Base-by-base conservation (phyloP, 768 basidiomycete species). In the Tylopilus sp. region DNA sequence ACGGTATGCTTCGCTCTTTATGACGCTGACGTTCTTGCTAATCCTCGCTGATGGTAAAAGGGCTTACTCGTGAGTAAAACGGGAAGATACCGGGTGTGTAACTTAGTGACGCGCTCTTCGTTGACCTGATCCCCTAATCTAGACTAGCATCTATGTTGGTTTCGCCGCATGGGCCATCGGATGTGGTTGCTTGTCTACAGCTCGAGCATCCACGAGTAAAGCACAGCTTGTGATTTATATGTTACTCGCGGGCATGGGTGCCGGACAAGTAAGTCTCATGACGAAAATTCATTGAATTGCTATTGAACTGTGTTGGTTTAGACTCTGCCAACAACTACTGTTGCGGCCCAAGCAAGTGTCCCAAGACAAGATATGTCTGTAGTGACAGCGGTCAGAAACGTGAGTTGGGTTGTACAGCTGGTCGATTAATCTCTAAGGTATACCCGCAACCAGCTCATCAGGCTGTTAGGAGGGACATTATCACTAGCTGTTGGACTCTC, bases 261-360 rank as follows among this genome's bases (percentile, higher is more conserved):
- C 84, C 21, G 86, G 86, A 8, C 78, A 81, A 64, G 76, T 78
- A 57, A 37, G 75, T 3, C 56, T 68, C 56, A 48, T 50, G 2
- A 22, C 9, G n/a, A 16, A 34, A n/a, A 1, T 28, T 10, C 25
- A 26, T 19, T 24, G 19, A 28, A 45, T 31, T 56, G 31, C 38
- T 30, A 9, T n/a, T 40, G n/a, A n/a, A n/a, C n/a, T n/a, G n/a
- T n/a, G 16, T 13, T 25, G 33, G 6, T 25, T 7, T 22, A 83
- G 79, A 83, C 80, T 0, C 60, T 80, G 14, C 80, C 81, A 63
- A 86, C 84, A 0, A 86, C 84, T 0, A 87, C 85, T 0, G 81
- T 87, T 8, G 85, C 85, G 0, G 84, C 81, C 8, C 89, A 91
- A 63, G 86, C 87, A 0, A 83, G 85, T 24, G 88, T 90, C 1